Evolutionary conservation across 1,284 basidiomycete genomes (phyloP), one percentile per base, ranked within the genome.

Genomic region (Irpex rosettiformis): DNA sequence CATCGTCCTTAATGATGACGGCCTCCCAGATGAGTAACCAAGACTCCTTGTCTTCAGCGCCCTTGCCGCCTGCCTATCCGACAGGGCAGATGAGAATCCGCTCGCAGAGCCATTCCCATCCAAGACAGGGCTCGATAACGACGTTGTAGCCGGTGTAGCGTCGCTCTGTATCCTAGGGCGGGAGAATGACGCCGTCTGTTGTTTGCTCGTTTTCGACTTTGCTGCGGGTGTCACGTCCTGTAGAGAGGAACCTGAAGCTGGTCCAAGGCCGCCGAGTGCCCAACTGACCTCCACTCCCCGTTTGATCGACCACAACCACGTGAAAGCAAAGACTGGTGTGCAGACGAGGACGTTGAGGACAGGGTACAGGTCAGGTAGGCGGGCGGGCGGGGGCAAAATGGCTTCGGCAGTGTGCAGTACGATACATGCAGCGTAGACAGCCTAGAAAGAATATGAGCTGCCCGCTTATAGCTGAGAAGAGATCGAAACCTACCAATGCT

Each of bases 321-420:
- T 77, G 18, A 92, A 71, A 4, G 76, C 79, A 69, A 96, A 96
- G 7, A 94, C 83, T 0, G 86, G 88, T 2, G 89, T 90, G 67
- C 86, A 85, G 48, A 96, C 70, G n/a, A 94, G 79, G 3, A 95
- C 87, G 69, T 96, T 96, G 33, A 95, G 75, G 1, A 96, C 93
- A 0, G 90, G 77, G 69, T 86, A 96, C 53, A 97, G 72, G 69
- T 97, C 93, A 0, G 94, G 95, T 65, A 94, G 91, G 61, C 89
- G 85, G 6, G 79, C 66, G 2, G 90, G 90, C 18, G 92, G 84
- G 1, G 76, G 58, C 37, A 90, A 57, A 6, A 87, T 28, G 18
- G 83, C 55, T 69, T 96, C 93, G 13, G 86, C 67, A 7, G 83
- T 2, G 66, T 96, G 93, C 5, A 95, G 70, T 0, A 70, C 52